Conservation (phyloP, 495 filamentous ascomycete genomes). For the Daldinia childiae region DNA sequence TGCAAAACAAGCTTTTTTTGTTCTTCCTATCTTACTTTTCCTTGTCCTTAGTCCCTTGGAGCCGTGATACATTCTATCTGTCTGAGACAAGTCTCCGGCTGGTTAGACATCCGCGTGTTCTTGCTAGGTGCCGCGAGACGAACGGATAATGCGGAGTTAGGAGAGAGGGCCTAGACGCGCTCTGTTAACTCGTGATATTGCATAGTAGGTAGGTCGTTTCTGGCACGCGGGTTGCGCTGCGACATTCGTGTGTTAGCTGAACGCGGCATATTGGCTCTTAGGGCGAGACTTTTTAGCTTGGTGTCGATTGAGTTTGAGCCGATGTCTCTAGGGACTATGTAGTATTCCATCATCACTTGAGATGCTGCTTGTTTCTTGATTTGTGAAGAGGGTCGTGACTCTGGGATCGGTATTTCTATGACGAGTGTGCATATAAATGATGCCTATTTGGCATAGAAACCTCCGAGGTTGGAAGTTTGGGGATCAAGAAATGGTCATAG, state of each 20-base stretch:
- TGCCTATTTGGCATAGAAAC: too few species aligned
- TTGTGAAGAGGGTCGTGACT: too few species aligned
- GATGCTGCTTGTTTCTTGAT: too few species aligned
- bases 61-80: not conserved
- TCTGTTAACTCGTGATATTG: too few species aligned
- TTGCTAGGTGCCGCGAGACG: not conserved
- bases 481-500: too few species aligned
- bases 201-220: not conserved
- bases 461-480: too few species aligned
- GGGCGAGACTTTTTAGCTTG: constrained; percentile 15
- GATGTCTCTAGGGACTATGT: not conserved
- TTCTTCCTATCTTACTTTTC: not conserved
- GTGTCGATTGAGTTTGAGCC: not conserved
- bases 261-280: constrained; percentile 1
- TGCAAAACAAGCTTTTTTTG: not conserved
- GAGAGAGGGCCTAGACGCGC: not conserved
- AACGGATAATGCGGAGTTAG: not conserved
- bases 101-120: constrained; percentile 1
- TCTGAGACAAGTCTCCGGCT: constrained; percentile 1
- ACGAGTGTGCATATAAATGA: not conserved
- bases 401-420: not conserved
- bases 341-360: too few species aligned
- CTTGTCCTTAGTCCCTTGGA: not conserved
- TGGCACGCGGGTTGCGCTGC: constrained; percentile 21
- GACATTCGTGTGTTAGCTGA: constrained; percentile 25